Evolutionary conservation across 1,139 yeast species (phyloP), one percentile per base, ranked within the genome.

Genomic region (Arxiozyma heterogenica): DNA sequence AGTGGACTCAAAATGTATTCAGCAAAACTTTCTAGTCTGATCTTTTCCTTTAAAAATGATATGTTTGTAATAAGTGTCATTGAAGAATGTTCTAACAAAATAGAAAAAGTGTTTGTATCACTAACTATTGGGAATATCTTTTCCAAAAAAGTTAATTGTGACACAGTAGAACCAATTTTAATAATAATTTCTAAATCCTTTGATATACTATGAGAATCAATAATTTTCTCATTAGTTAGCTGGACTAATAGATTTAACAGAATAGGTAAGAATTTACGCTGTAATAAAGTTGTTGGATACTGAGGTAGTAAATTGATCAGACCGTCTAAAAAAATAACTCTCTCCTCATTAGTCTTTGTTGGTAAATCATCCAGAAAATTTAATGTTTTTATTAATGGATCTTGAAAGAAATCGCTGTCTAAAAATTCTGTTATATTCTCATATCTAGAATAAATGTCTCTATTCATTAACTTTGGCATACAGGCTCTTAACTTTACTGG

Each of bases 291-390:
- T 25, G 78, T 73, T 1, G 98, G 97, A 63, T 90, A 88, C 59
- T 83, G 82, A 6, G 77, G 75, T 46, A 89, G 71, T 43, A 86
- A 75, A 18, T 73, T 71, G 17, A 79, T 71, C 52, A 91, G 73
- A 0, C 91, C 91, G 55, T 78, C 76, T 63, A 91, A 74, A 66
- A 89, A 90, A 0, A 82, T 75, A 43, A 79, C 70, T 62, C 85
- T 86, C 56, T 91, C 97, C 17, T 79, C 78, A 2, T 76, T 72
- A 1, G 84, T 71, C 60, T 87, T 85, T 0, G 96, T 88, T 9
- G 91, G 81, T 59, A 88, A 84, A 57, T 88, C 95, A 66, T 91
- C 98, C 51, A 93, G 70, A 63, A 86, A 85, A 69, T 86, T 81
- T 75, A 93, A 78, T 3, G 95, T 85, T 64, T 87, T 85, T 53